Percentiles rank a stretch among this genome's conserved stretches.
Conservation (phyloP, 495 filamentous ascomycete species). For the Diplogelasinospora grovesii region DNA sequence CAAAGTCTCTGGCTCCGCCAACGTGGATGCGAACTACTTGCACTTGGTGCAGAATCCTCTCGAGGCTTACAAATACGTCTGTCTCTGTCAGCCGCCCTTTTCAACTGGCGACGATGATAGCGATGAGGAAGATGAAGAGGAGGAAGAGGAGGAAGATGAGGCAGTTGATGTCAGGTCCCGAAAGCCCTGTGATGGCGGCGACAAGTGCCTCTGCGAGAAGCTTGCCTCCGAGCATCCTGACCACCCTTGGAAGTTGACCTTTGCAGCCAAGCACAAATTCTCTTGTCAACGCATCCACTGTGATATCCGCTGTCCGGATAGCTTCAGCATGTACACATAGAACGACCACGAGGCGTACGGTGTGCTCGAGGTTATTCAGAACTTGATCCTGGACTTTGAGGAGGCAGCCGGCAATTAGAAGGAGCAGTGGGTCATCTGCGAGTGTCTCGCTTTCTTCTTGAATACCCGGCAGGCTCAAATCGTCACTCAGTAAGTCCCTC, state of each 20-base stretch:
- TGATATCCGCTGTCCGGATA: constrained; percentile 25
- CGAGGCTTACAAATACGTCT: constrained; percentile 25
- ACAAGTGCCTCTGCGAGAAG: constrained; percentile 36
- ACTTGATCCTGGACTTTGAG: constrained; percentile 32
- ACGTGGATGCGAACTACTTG: constrained; percentile 28
- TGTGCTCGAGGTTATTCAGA: constrained; percentile 28
- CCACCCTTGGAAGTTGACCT: constrained; percentile 33
- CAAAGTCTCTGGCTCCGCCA: too few relatives aligned
- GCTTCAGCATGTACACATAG: constrained; percentile 33
- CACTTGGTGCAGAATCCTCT: constrained; percentile 16
- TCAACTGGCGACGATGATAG: constrained; percentile 14
- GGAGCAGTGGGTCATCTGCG: constrained; percentile 33
- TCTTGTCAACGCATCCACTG: constrained; percentile 11
- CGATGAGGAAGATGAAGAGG: constrained; percentile 11
- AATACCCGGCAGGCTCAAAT: too few relatives aligned
- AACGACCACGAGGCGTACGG: constrained; percentile 31
- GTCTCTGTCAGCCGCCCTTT: constrained; percentile 26
- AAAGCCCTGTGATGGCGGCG: constrained; percentile 16
- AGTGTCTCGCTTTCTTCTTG: constrained; percentile 20
- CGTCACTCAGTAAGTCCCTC: too few relatives aligned
- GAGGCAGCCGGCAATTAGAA: constrained; percentile 23
- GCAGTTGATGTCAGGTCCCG: too few relatives aligned
- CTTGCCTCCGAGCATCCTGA: constrained; percentile 31
- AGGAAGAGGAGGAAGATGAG: constrained; percentile 8
- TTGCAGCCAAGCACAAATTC: constrained; percentile 27